Percentiles rank a stretch among this genome's conserved stretches.
These are phyloP conservation scores for Forsythia suspensa DNA, from an alignment of 257 asterid species.

Conservation along the genomic window DNA sequence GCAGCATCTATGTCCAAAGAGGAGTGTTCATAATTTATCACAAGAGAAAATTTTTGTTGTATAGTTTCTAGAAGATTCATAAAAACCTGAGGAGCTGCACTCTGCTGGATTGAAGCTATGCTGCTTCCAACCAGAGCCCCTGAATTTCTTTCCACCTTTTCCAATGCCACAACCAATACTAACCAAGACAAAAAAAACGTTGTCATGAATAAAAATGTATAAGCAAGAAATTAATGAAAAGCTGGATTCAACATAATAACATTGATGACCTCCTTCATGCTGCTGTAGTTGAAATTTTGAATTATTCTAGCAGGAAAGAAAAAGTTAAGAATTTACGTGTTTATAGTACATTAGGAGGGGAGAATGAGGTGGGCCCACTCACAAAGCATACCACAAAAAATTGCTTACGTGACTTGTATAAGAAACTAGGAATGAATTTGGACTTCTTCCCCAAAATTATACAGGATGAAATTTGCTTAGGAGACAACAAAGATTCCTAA, in stretches of 20 bases:
- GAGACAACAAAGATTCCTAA: neutral
- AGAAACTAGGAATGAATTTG: neutral
- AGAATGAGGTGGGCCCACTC: neutral
- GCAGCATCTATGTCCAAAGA: slow-evolving; percentile 67
- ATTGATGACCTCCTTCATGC: slow-evolving; percentile 3
- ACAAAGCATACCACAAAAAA: neutral
- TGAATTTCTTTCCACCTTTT: slow-evolving; percentile 81
- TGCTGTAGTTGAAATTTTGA: neutral
- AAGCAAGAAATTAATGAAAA: slow-evolving; percentile 10
- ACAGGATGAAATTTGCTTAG: neutral
- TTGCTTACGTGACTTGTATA: neutral
- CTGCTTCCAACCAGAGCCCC: slow-evolving; percentile 89
- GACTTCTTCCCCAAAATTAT: neutral
- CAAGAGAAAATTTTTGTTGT: slow-evolving; percentile 4
- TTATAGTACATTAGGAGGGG: slow-evolving; percentile 10
- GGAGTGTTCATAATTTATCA: slow-evolving; percentile 21
- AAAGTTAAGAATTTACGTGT: slow-evolving; percentile 6
- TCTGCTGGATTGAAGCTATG: slow-evolving; percentile 95
- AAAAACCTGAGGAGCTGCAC: slow-evolving; percentile 88
- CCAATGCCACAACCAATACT: slow-evolving; percentile 95
- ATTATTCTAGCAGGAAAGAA: slow-evolving; percentile 13
- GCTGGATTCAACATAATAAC: slow-evolving; percentile 9
- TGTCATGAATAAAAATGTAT: slow-evolving; percentile 11
- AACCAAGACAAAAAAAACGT: slow-evolving; percentile 25
- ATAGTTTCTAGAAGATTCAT: slow-evolving; percentile 22